Conservation (phyloP, 2,329 filamentous ascomycete species). For the Sarocladium strictum region DNA sequence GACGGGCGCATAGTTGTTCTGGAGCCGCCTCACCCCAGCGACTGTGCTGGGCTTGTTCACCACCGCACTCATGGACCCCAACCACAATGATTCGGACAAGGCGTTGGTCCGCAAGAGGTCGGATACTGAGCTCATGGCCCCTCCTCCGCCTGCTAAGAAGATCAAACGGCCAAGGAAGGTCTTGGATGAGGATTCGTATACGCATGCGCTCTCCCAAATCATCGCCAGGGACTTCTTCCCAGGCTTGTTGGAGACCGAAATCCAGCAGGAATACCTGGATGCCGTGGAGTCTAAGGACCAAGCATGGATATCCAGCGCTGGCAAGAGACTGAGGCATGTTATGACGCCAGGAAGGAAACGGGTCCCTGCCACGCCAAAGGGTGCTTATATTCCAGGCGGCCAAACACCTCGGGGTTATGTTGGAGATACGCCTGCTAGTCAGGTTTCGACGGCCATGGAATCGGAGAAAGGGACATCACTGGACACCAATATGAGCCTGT, state of each 20-base stretch:
- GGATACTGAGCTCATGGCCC: slow-evolving; percentile 72
- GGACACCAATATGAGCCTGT: slow-evolving; percentile 74
- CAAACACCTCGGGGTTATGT: slow-evolving; percentile 61
- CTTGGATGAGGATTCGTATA: slow-evolving; percentile 91
- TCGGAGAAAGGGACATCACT: slow-evolving; percentile 40
- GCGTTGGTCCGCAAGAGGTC: slow-evolving; percentile 61
- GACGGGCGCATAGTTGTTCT: neutral
- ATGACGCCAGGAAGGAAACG: slow-evolving; percentile 66
- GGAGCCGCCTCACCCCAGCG: too few relatives aligned
- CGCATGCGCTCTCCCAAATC: slow-evolving; percentile 83
- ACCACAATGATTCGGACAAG: slow-evolving; percentile 25
- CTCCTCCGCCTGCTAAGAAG: slow-evolving; percentile 76
- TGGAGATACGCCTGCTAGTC: slow-evolving; percentile 68
- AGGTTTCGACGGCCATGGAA: slow-evolving; percentile 31
- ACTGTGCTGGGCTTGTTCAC: neutral
- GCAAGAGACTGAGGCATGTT: slow-evolving; percentile 63
- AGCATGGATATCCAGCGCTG: slow-evolving; percentile 80
- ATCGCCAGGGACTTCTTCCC: slow-evolving; percentile 97
- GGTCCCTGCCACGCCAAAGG: slow-evolving; percentile 13
- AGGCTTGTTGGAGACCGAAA: slow-evolving; percentile 76
- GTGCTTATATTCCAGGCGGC: slow-evolving; percentile 18
- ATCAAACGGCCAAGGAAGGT: slow-evolving; percentile 87
- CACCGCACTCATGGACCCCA: slow-evolving; percentile 29
- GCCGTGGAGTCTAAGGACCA: slow-evolving; percentile 81
- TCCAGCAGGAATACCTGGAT: slow-evolving; percentile 86